A percentile compares a stretch with the other conserved stretches of the same genome.
phyloP scores from a whole-genome alignment of 495 filamentous ascomycete genomes.

The Talaromyces proteolyticus region DNA sequence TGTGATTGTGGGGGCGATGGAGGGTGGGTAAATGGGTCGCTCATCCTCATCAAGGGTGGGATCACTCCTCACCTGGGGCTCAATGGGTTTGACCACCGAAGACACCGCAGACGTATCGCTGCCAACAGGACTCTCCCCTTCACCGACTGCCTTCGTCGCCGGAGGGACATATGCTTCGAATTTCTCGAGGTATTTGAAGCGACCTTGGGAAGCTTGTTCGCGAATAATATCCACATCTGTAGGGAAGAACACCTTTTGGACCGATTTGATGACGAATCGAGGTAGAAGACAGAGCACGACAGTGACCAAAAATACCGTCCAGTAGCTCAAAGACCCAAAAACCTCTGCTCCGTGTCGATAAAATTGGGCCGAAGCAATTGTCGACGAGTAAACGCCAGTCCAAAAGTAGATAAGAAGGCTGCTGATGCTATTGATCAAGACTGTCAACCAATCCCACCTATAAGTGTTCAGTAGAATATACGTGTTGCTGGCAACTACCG shows the following conservation, averaged over 20 bases:
- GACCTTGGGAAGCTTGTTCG: slow-evolving; percentile 78
- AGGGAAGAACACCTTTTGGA: slow-evolving; percentile 91
- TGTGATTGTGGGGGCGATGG: slow-evolving; percentile 66
- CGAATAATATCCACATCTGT: slow-evolving; percentile 93
- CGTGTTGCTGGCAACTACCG: slow-evolving; percentile 76
- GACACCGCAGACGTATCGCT: slow-evolving; percentile 47
- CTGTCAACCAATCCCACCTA: slow-evolving; percentile 93
- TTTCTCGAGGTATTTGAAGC: slow-evolving; percentile 65
- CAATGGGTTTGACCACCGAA: slow-evolving; percentile 57
- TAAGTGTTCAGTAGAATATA: slow-evolving; percentile 97
- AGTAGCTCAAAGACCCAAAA: slow-evolving; percentile 78
- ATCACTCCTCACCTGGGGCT: slow-evolving; percentile 49
- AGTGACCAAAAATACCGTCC: slow-evolving; percentile 72
- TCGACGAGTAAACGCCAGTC: slow-evolving; percentile 86
- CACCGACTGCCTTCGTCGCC: slow-evolving; percentile 13
- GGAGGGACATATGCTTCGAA: slow-evolving; percentile 38
- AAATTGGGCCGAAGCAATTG: slow-evolving; percentile 60
- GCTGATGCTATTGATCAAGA: slow-evolving; percentile 74
- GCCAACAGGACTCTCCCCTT: slow-evolving; percentile 18
- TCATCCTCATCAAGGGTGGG: slow-evolving; percentile 71
- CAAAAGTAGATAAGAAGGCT: slow-evolving; percentile 89
- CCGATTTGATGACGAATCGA: slow-evolving; percentile 73
- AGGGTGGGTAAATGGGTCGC: slow-evolving; percentile 87
- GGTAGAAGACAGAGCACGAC: slow-evolving; percentile 76
- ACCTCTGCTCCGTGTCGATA: slow-evolving; percentile 74